Conservation (phyloP, 1,139 yeast species). For the Saccharomycopsis phalli region DNA sequence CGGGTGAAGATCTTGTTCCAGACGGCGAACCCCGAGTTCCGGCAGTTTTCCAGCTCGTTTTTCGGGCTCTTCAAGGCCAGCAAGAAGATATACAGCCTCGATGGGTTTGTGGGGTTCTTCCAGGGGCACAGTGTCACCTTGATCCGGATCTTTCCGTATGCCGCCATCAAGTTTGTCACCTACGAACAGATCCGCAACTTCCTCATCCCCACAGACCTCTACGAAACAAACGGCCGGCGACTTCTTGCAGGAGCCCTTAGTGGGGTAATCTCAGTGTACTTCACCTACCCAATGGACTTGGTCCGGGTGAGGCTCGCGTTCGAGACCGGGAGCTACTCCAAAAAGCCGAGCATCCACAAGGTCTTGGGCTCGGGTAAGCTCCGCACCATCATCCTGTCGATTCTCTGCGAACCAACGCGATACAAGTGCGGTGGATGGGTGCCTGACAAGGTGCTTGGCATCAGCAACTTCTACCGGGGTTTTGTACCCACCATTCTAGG, state of each 20-base stretch:
- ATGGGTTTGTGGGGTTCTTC: constrained; percentile 77
- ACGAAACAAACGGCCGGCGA: constrained; percentile 76
- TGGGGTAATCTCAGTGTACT: constrained; percentile 77
- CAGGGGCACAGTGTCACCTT: constrained; percentile 96
- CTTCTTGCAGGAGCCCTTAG: constrained; percentile 85
- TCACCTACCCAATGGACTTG: constrained; percentile 88
- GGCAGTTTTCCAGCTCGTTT: constrained; percentile 71
- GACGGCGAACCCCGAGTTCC: constrained; percentile 85
- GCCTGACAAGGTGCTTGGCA: constrained; percentile 29
- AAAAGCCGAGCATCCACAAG: constrained; percentile 13
- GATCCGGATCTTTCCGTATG: constrained; percentile 88
- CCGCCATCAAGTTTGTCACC: constrained; percentile 95
- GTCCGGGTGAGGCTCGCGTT: constrained; percentile 88
- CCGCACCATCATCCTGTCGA: constrained; percentile 41
- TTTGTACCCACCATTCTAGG: constrained; percentile 91
- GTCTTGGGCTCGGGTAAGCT: constrained; percentile 38
- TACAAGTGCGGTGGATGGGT: constrained; percentile 24
- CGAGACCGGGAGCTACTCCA: constrained; percentile 48
- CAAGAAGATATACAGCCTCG: constrained; percentile 50
- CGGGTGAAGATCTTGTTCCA: constrained; percentile 91
- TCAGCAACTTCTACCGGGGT: constrained; percentile 82
- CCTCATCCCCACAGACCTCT: constrained; percentile 61
- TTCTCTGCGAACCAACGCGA: constrained; percentile 48
- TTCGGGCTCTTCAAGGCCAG: constrained; percentile 72
- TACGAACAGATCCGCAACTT: constrained; percentile 84